Conservation (phyloP, 345 rosid species). For the Aurinia saxatilis region DNA sequence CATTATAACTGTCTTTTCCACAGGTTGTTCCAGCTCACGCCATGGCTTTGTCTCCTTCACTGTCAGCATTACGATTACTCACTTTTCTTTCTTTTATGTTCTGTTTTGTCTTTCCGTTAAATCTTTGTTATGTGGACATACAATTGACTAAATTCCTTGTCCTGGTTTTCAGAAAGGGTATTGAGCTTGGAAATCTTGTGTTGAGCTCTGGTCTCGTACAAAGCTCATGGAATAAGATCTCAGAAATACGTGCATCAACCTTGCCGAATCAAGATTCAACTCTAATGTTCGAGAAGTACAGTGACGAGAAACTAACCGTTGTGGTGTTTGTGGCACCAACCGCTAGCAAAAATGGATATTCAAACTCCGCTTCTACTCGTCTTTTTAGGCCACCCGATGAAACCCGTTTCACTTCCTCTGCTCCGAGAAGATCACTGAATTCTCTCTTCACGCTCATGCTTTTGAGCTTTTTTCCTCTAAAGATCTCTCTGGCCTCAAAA, state of each 20-base stretch:
- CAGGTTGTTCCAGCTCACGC: not conserved
- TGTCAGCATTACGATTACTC: constrained; percentile 5
- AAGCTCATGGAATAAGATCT: constrained; percentile 35
- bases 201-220: constrained; percentile 41
- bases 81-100: not conserved
- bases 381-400: not conserved
- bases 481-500: constrained; percentile 30
- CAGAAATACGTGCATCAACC: constrained; percentile 7
- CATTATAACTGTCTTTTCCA: not conserved
- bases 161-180: constrained; percentile 33
- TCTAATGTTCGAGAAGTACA: not conserved
- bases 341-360: not conserved
- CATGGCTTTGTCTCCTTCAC: constrained; percentile 9
- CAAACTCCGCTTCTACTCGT: constrained; percentile 28
- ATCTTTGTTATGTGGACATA: not conserved
- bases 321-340: constrained; percentile 35
- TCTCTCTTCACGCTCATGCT: constrained; percentile 37
- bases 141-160: constrained; percentile 4
- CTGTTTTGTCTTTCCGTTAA: not conserved
- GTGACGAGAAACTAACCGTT: constrained; percentile 6
- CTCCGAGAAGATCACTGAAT: constrained; percentile 27
- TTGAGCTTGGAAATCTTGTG: constrained; percentile 40
- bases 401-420: constrained; percentile 39
- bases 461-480: constrained; percentile 29
- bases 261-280: not conserved